Conservation (phyloP, 495 filamentous ascomycete genomes). For the Hypoxylon intermedium region DNA sequence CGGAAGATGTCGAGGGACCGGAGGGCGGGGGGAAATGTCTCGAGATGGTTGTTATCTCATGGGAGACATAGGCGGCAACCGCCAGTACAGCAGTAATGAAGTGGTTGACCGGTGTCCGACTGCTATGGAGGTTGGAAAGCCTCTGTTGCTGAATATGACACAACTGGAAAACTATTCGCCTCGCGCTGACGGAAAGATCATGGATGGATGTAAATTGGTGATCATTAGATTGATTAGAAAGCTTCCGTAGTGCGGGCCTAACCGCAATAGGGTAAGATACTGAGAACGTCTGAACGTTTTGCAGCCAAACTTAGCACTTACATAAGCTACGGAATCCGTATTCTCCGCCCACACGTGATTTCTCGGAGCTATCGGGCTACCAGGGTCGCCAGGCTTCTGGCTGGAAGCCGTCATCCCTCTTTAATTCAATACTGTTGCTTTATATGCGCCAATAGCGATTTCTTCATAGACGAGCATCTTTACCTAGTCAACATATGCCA, state of each 20-base stretch:
- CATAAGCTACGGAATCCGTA: too few species aligned
- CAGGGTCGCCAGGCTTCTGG: too few species aligned
- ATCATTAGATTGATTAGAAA: constrained; percentile 30
- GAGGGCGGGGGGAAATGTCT: constrained; percentile 7
- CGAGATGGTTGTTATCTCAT: constrained; percentile 27
- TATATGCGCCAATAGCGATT: not conserved
- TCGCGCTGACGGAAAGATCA: constrained; percentile 28
- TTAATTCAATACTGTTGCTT: not conserved
- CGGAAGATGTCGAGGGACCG: constrained; percentile 18
- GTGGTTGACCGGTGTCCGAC: constrained; percentile 4
- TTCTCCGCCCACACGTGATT: constrained; percentile 8
- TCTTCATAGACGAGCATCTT: too few species aligned
- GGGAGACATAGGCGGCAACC: constrained; percentile 17
- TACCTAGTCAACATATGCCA: too few species aligned
- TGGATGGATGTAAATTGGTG: constrained; percentile 5
- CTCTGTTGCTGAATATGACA: constrained; percentile 6
- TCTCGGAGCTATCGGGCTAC: constrained; percentile 8
- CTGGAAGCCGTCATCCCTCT: not conserved
- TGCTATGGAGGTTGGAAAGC: not conserved
- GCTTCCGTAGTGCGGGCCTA: constrained; percentile 13
- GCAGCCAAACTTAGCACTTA: too few species aligned
- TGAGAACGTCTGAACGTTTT: too few species aligned
- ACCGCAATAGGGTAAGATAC: too few species aligned
- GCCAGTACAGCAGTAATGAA: constrained; percentile 9
- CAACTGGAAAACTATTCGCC: constrained; percentile 18